phyloP scores from a whole-genome alignment of 108 stramenopile species.

The Bacterosira constricta region DNA sequence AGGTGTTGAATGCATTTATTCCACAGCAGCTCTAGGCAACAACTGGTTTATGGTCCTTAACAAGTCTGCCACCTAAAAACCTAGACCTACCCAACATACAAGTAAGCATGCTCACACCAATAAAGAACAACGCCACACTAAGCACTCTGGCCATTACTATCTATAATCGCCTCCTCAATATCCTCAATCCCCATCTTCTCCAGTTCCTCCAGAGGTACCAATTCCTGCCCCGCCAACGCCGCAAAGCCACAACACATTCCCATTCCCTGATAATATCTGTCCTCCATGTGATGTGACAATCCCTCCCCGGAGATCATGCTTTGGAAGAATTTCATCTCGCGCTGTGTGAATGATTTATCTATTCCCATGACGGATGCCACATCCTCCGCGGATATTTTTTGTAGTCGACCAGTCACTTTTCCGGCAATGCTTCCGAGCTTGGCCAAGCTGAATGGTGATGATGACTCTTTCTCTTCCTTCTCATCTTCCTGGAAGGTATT shows the following conservation, averaged over 20 bases:
- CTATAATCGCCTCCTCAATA: constrained; percentile 12
- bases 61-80: no score
- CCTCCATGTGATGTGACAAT: constrained; percentile 83
- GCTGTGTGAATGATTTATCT: constrained; percentile 64
- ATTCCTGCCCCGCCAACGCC: constrained; percentile 65
- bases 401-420: constrained; percentile 55
- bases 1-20: no score
- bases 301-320: constrained; percentile 71
- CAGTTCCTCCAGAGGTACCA: constrained; percentile 44
- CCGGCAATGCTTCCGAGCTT: constrained; percentile 33
- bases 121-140: no score
- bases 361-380: constrained; percentile 72
- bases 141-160: neutral
- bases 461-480: constrained; percentile 11
- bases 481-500: constrained; percentile 24
- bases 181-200: constrained; percentile 4
- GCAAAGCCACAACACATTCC: constrained; percentile 74
- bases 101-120: no score
- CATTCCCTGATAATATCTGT: constrained; percentile 76
- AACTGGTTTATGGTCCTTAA: no score
- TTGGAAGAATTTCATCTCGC: constrained; percentile 73
- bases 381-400: constrained; percentile 57
- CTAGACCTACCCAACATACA: no score
- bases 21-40: no score
- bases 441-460: constrained; percentile 13